Evolutionary conservation across 176 grass and related monocot genomes (phyloP), one percentile per base, ranked within the genome.

Genomic region (Paspalum vaginatum): DNA sequence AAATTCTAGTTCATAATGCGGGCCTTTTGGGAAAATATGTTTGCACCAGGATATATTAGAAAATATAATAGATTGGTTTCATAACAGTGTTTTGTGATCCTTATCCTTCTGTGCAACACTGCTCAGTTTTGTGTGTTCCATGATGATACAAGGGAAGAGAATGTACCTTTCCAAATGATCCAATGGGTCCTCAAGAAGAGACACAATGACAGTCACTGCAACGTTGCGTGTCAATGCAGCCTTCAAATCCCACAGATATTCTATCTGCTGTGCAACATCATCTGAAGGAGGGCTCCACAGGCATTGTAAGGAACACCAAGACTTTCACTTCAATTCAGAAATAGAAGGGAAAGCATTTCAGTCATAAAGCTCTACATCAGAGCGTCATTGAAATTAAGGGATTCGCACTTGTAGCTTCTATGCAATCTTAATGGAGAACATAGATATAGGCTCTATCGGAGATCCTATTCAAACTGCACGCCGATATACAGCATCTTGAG

Each of bases 261-360:
- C 95, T 45, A 94, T 89, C 86, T 98, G 95, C 17, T 94, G 84
- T 60, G 88, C 88, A 76, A 95, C 85, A 82, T 79, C 70, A 55
- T 93, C 90, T 5, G 95, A 95, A 95, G 17, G 78, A 83, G 11
- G 92, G 81, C 25, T 95, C 95, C 76, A 95, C 88, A 10, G 95
- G 95, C 89, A 94, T 94, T 13, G 95, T 95, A 57, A 98, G 90
- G 79, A 98, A 94, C 38, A 98, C 92, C 95, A 95, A 78, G n/a
- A 95, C 91, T 84, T 98, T 98, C 68, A 98, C 95, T 95, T 77
- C 43, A 75, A 55, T 74, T 47, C 22, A 38, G 24, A 69, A 65
- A 25, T 39, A 43, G 47, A 44, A 26, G 9, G 43, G 47, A 44
- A 47, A 71, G 2, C 15, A 42, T 54, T 77, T 66, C 32, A 74